Percentiles rank a stretch among this genome's conserved stretches.
Conservation (phyloP, 345 rosid species). For the Rhodamnia rubescens region DNA sequence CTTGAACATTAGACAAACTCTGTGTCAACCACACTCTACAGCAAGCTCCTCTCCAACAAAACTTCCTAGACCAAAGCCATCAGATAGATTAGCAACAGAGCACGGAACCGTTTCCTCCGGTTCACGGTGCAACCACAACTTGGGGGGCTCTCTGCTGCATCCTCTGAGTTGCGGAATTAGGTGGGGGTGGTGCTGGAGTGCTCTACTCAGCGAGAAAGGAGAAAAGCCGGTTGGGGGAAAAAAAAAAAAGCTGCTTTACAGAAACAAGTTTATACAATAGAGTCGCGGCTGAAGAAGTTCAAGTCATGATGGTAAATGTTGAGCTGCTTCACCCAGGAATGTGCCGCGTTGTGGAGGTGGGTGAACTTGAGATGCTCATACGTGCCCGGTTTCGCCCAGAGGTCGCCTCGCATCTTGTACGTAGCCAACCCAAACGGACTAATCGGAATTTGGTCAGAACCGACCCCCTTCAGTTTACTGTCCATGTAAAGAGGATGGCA, state of each 20-base stretch:
- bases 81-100: background rate
- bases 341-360: constrained; percentile 46
- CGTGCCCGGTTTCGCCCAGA: constrained; percentile 40
- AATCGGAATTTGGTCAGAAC: constrained; percentile 17
- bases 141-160: background rate
- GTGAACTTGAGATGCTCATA: constrained; percentile 27
- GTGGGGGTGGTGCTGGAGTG: background rate
- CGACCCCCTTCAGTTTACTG: background rate
- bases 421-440: constrained; percentile 61
- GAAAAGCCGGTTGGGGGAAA: background rate
- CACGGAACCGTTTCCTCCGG: background rate
- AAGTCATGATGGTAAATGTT: constrained; percentile 54
- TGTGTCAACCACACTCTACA: background rate
- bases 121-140: background rate
- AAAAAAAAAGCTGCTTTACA: background rate
- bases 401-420: constrained; percentile 56
- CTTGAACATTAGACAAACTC: background rate
- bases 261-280: background rate
- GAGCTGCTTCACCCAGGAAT: constrained; percentile 82
- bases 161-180: background rate
- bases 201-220: background rate
- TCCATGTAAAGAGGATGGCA: background rate
- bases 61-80: background rate
- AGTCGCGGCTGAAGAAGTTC: constrained; percentile 29
- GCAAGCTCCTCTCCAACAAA: background rate